These are phyloP conservation scores for Tripterygium wilfordii DNA, from an alignment of 177 flowering plant genomes.

Conservation along the genomic window DNA sequence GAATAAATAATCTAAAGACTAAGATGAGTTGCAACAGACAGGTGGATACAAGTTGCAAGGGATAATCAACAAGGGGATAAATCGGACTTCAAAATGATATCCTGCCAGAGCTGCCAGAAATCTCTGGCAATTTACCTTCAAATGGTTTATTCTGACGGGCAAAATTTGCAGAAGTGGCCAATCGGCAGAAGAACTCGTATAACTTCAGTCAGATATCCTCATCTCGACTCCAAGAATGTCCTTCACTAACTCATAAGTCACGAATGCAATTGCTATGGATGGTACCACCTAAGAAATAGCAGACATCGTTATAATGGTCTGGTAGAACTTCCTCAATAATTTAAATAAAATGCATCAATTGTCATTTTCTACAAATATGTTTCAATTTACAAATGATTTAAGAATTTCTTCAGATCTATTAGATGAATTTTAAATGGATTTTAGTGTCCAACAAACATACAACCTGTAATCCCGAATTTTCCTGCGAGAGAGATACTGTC, in stretches of 20 bases:
- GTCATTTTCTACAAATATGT: no score
- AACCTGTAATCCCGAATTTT: no score
- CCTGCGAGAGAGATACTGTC: no score
- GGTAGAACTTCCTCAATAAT: no score
- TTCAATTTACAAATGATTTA: no score
- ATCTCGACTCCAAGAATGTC: conserved; percentile 85
- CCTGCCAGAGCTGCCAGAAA: no score
- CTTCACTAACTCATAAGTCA: conserved; percentile 81
- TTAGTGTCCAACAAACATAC: no score
- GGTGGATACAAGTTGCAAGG: not conserved
- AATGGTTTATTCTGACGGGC: not conserved
- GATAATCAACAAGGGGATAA: not conserved
- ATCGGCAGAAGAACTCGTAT: conserved; percentile 1
- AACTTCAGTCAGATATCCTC: conserved; percentile 78
- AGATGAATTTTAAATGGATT: no score
- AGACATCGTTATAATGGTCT: not conserved
- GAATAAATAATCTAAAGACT: conserved; percentile 5
- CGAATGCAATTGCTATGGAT: conserved; percentile 94
- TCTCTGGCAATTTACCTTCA: not conserved
- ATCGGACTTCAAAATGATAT: not conserved
- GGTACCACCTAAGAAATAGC: conserved; percentile 71
- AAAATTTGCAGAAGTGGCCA: not conserved
- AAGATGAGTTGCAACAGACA: not conserved
- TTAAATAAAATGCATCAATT: no score
- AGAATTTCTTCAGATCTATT: no score